Evolutionary conservation across 768 basidiomycete genomes (phyloP).

Genomic region (Collybia mongolica): DNA sequence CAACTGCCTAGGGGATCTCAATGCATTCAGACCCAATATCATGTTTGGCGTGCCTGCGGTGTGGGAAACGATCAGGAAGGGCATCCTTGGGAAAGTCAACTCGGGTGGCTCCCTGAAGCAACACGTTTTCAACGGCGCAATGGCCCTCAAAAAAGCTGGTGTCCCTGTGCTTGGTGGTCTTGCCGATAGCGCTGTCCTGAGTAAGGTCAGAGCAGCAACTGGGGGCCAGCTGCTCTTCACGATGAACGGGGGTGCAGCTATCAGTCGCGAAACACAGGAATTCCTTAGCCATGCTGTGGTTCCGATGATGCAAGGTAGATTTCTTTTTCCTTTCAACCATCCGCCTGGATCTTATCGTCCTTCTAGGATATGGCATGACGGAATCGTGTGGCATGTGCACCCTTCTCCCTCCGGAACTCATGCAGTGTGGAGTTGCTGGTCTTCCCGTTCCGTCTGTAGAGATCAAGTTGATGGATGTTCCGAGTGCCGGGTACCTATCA

Average conservation of each 20-base stretch:
- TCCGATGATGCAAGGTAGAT: slow-evolving; percentile 79
- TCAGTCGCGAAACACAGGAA: slow-evolving; percentile 87
- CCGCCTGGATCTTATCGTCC: not conserved
- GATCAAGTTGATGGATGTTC: slow-evolving; percentile 81
- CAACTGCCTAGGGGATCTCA: slow-evolving; percentile 82
- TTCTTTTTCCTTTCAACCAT: not conserved
- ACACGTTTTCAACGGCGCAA: slow-evolving; percentile 76
- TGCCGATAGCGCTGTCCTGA: slow-evolving; percentile 76
- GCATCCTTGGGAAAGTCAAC: slow-evolving; percentile 82
- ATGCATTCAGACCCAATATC: slow-evolving; percentile 79
- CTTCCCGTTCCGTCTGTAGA: slow-evolving; percentile 85
- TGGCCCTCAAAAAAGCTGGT: slow-evolving; percentile 69
- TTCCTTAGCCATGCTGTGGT: slow-evolving; percentile 83
- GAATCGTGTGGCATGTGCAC: slow-evolving; percentile 91
- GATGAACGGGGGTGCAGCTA: slow-evolving; percentile 82
- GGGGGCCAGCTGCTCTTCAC: slow-evolving; percentile 84
- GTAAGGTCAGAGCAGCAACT: slow-evolving; percentile 75
- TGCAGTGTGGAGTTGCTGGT: slow-evolving; percentile 76
- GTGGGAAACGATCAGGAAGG: slow-evolving; percentile 97
- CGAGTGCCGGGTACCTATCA: slow-evolving; percentile 82
- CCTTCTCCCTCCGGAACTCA: slow-evolving; percentile 80
- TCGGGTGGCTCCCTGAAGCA: slow-evolving; percentile 64
- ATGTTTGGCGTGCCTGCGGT: slow-evolving; percentile 96
- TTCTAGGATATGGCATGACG: slow-evolving; percentile 88
- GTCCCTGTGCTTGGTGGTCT: slow-evolving; percentile 64